A percentile compares a stretch with the other conserved stretches of the same genome.
phyloP scores from a whole-genome alignment of 108 stramenopile species.

The Tribonema minus region DNA sequence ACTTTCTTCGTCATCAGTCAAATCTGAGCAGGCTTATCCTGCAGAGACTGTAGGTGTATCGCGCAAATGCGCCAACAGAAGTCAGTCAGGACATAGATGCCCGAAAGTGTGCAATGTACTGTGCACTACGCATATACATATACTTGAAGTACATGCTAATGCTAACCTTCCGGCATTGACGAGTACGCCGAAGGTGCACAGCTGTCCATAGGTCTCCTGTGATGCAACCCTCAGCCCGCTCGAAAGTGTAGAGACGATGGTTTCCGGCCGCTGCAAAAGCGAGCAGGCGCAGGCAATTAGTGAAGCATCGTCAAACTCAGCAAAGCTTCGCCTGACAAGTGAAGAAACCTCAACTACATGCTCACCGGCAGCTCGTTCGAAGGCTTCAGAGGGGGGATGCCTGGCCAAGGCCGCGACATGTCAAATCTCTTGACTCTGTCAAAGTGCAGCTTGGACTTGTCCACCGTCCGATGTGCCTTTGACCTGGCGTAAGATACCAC shows the following conservation, averaged over 20 bases:
- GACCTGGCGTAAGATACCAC: no score
- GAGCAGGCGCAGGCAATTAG: not conserved
- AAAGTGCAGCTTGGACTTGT: no score
- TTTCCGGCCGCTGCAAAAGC: conserved; percentile 14
- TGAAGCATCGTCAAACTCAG: not conserved
- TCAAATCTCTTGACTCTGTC: no score
- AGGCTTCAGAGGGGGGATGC: conserved; percentile 10
- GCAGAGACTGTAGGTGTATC: no score
- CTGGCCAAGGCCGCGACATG: conserved; percentile 16
- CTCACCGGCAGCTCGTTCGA: conserved; percentile 5
- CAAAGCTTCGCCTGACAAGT: not conserved
- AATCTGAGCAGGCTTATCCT: no score
- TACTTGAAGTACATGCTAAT: no score
- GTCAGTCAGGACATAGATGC: no score
- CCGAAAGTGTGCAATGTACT: no score
- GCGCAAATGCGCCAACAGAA: no score
- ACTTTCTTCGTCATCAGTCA: no score
- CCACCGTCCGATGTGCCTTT: no score
- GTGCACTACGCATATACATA: no score
- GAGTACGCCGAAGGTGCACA: conserved; percentile 36
- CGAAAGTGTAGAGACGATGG: conserved; percentile 10
- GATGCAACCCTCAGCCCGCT: conserved; percentile 34
- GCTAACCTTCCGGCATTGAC: conserved; percentile 22
- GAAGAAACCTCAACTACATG: not conserved
- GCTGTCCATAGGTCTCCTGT: conserved; percentile 38